Base-by-base conservation (phyloP, 2,329 filamentous ascomycete species). In the Cadophora gregata region DNA sequence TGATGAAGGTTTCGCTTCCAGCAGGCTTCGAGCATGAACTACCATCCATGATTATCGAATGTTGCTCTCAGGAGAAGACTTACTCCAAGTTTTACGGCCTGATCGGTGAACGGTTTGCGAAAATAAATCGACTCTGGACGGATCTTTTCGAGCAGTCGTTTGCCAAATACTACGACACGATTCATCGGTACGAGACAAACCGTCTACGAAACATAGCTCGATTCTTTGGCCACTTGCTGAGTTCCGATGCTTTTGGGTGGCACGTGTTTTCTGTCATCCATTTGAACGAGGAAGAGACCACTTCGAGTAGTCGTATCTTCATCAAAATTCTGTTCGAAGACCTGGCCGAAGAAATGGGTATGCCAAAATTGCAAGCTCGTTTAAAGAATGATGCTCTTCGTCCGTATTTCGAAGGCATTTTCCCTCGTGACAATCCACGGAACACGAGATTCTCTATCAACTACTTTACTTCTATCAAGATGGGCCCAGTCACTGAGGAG, bases 361-460 rank as follows among this genome's bases (percentile, higher is more conserved):
- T 97, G 84, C 84, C 89, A 56, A 92, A 91, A 75, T 81, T 99
- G 62, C 89, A 91, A 72, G 86, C 89, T 55, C 88, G 92, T 21
- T 85, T 97, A 80, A 88, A 85, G 71, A 93, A 97, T 72, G 91
- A 96, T 51, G 85, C 88, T 59, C 83, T 98, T 47, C 89, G 90
- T 68, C 88, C 93, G 59, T 91, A 87, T 77, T 88, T 97, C 67
- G 88, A 90, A 47, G 95, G 95, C 33, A 82, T 99, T 51, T 98
- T 99, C 84, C 96, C 96, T 0, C 90, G 84, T 68, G 94, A 98
- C 78, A 93, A 93, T 75, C 88, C 93, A 27, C 90, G 92, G 76
- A 96, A 97, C 79, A 93, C 94, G 47, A 89, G 95, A 63, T 99
- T 99, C 83, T 93, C 94, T 60, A 97, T 99, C 88, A 99, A 99